A percentile compares a stretch with the other conserved stretches of the same genome.
phyloP scores from a whole-genome alignment of 179 eudicot species.

The Heliamphora pulchella region DNA sequence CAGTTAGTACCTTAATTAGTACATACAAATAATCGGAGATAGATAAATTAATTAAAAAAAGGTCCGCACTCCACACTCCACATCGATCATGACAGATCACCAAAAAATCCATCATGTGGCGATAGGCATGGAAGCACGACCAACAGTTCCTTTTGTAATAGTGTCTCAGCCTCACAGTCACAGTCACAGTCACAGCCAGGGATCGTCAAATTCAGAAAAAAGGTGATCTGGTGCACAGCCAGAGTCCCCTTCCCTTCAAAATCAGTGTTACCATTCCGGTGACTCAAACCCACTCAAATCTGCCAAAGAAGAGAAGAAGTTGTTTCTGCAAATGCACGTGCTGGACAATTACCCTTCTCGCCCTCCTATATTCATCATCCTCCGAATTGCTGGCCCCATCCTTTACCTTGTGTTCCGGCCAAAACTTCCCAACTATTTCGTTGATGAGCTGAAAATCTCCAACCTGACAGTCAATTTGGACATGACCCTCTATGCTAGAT shows the following conservation, averaged over 20 bases:
- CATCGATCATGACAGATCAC: slow-evolving; percentile 21
- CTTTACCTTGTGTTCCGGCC: slow-evolving; percentile 63
- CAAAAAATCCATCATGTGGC: slow-evolving; percentile 33
- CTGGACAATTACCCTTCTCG: slow-evolving; percentile 39
- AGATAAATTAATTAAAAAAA: neutral
- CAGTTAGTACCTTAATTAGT: too few relatives aligned
- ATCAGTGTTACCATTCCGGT: slow-evolving; percentile 8
- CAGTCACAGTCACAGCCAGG: slow-evolving; percentile 11
- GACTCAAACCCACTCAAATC: neutral
- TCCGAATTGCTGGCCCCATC: slow-evolving; percentile 30
- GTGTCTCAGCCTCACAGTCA: neutral
- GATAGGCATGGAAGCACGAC: slow-evolving; percentile 12
- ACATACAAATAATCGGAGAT: too few relatives aligned
- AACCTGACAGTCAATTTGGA: slow-evolving; percentile 56
- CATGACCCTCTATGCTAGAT: slow-evolving; percentile 64
- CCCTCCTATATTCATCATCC: slow-evolving; percentile 27
- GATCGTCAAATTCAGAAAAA: slow-evolving; percentile 19
- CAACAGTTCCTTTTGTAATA: slow-evolving; percentile 18
- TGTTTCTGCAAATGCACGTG: slow-evolving; percentile 32
- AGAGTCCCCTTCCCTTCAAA: neutral
- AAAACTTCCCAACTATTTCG: slow-evolving; percentile 65
- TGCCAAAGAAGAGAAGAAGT: neutral
- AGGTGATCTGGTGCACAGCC: neutral
- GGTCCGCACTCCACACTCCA: too few relatives aligned
- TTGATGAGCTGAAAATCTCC: slow-evolving; percentile 53